Evolutionary conservation across 2,329 filamentous ascomycete species (phyloP).

Genomic region (Fusarium sp.): DNA sequence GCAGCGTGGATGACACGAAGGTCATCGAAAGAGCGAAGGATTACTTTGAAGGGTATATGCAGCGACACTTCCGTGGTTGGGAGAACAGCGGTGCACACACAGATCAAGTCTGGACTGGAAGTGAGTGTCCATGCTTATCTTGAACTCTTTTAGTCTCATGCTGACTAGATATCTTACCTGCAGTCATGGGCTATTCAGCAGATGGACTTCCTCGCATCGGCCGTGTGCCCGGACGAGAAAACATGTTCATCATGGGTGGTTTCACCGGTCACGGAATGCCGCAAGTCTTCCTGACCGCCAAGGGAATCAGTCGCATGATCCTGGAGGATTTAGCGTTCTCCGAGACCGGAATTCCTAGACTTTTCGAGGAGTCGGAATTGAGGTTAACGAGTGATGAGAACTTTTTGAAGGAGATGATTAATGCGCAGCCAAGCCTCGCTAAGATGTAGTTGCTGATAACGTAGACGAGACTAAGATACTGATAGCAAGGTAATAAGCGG

Average conservation of each 20-base stretch:
- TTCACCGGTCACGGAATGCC: constrained; percentile 58
- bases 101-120: not conserved
- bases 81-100: constrained; percentile 50
- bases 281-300: constrained; percentile 51
- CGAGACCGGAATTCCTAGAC: not conserved
- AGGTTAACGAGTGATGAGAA: not conserved
- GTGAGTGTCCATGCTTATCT: not conserved
- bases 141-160: fast-evolving
- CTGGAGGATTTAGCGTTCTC: not conserved
- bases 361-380: not conserved
- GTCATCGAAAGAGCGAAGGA: constrained; percentile 54
- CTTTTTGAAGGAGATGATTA: not conserved
- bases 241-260: constrained; percentile 55
- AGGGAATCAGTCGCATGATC: not conserved
- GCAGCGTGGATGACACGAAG: constrained; percentile 57
- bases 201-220: not conserved
- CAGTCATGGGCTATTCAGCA: not conserved
- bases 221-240: not conserved
- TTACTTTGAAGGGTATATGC: constrained; percentile 62
- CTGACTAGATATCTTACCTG: not conserved
- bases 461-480: not conserved
- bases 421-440: not conserved
- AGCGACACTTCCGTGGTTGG: constrained; percentile 60
- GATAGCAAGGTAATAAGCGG: not conserved
- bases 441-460: not conserved